Conservation (phyloP, 805 yeast species). For the Sporopachydermia lactativora region DNA sequence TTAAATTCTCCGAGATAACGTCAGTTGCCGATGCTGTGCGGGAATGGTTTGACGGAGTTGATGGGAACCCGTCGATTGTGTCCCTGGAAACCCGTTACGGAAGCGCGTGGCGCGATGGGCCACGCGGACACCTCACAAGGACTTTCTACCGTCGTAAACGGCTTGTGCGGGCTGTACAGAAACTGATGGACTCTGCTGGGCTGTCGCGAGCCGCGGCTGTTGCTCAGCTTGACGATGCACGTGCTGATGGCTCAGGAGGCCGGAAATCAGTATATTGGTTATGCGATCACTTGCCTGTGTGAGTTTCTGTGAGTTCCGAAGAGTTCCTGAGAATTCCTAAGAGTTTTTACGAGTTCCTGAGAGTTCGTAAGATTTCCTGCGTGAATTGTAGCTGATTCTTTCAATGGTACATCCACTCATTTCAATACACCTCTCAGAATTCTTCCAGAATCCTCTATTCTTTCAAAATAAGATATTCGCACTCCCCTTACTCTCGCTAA, state of each 20-base stretch:
- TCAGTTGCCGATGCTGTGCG: slow-evolving; percentile 16
- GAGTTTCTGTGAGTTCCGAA: too few relatives aligned
- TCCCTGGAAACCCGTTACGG: slow-evolving; percentile 27
- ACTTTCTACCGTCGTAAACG: background rate
- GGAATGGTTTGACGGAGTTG: slow-evolving; percentile 26
- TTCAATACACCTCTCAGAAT: too few relatives aligned
- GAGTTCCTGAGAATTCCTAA: too few relatives aligned
- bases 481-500: too few relatives aligned
- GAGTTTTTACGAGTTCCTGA: too few relatives aligned
- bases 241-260: background rate
- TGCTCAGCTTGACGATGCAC: background rate
- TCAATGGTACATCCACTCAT: too few relatives aligned
- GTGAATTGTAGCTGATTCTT: too few relatives aligned
- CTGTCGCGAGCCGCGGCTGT: background rate
- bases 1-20: background rate
- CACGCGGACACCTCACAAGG: background rate
- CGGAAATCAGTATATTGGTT: background rate
- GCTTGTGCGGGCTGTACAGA: background rate
- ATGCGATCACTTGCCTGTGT: background rate
- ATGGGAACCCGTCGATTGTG: slow-evolving; percentile 27
- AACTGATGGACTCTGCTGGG: background rate
- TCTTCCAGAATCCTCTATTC: too few relatives aligned
- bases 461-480: too few relatives aligned
- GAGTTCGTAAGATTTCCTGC: too few relatives aligned
- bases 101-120: slow-evolving; percentile 25